Evolutionary conservation across 257 asterid genomes (phyloP), one percentile per base, ranked within the genome.

Genomic region (Gardenia jasminoides): DNA sequence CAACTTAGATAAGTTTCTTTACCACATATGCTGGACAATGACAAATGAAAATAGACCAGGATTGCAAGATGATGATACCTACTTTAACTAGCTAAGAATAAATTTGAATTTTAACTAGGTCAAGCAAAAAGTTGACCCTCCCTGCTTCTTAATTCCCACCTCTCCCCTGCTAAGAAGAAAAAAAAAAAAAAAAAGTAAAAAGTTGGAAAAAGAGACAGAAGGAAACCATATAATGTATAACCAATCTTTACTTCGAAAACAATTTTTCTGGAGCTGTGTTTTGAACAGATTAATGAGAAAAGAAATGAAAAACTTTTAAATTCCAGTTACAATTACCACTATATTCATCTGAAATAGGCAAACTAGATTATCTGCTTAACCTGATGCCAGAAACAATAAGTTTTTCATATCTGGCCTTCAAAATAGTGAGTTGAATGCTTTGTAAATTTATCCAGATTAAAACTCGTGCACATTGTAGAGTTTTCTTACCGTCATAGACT

Each of bases 361-460:
- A 36, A 94, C 99, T 70, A 97, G 84, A 52, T 70, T 88, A 36
- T 36, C 41, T 5, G 41, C 41, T 36, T 36, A 36, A 36, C 41
- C 3, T 36, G 41, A 5, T 36, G 2, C 41, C 41, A 36, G 41
- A 36, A 36, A 36, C 41, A 36, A 36, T 36, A 36, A 36, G 4
- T 36, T 36, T 36, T 95, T 93, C 88, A 93, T 95, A 80, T 95
- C 98, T 54, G 92, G 85, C 93, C 86, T 75, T 88, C 82, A 92
- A 7, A 68, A 16, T 6, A 54, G 62, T 6, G 1, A 61, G 10
- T 16, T 24, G 31, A 61, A 61, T 61, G 67, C 67, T 61, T 61
- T 61, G 31, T 13, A 24, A 61, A 7, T 61, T 61, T 26, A 61
- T 61, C n/a, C 13, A 26, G 4, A 6, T 20, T 24, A 61, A n/a